Conservation (phyloP, 768 basidiomycete genomes). For the Butyriboletus loyo region DNA sequence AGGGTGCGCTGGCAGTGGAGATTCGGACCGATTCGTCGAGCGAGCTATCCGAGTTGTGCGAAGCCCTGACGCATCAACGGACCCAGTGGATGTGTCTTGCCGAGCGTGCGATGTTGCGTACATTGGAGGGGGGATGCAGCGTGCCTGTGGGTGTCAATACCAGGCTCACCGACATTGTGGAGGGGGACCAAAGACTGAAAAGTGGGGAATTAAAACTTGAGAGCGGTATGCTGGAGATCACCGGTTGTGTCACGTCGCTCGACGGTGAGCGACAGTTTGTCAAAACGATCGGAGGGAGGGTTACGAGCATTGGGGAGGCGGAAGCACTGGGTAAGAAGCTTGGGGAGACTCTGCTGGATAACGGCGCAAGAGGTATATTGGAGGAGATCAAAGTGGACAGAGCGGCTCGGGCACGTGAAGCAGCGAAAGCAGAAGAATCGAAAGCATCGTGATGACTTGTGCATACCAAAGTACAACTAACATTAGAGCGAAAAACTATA, state of each 20-base stretch:
- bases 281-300: constrained; percentile 50
- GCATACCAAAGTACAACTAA: constrained; percentile 1
- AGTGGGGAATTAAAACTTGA: constrained; percentile 31
- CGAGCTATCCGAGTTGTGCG: constrained; percentile 59
- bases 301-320: constrained; percentile 55
- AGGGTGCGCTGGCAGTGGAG: constrained; percentile 90
- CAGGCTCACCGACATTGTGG: constrained; percentile 35
- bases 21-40: constrained; percentile 65
- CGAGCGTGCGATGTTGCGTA: constrained; percentile 85
- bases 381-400: constrained; percentile 78
- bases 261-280: constrained; percentile 73
- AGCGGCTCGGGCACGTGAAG: constrained; percentile 43
- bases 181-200: constrained; percentile 30
- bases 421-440: constrained; percentile 30
- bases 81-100: constrained; percentile 77
- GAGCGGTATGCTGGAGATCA: constrained; percentile 53
- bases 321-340: constrained; percentile 66
- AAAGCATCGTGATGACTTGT: constrained; percentile 3
- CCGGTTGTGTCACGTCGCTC: constrained; percentile 82
- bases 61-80: constrained; percentile 66
- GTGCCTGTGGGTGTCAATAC: constrained; percentile 89
- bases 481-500: constrained; percentile 8
- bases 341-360: constrained; percentile 59
- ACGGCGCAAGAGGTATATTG: constrained; percentile 76
- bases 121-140: constrained; percentile 94